phyloP scores from a whole-genome alignment of 768 basidiomycete genomes.

The Rhodosporidiobolus odoratus region DNA sequence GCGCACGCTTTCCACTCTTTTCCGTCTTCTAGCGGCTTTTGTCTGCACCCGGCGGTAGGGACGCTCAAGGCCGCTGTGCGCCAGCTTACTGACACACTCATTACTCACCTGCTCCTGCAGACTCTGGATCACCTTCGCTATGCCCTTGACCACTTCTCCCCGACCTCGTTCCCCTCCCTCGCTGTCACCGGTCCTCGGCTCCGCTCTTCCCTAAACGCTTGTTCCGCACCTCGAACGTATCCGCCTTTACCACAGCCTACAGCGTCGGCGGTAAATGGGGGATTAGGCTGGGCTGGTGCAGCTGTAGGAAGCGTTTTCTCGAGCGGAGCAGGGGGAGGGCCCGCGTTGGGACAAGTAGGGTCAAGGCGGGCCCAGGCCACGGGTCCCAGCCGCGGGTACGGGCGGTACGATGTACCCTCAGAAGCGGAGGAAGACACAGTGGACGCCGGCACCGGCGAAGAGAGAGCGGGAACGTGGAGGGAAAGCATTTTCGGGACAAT shows the following conservation, averaged over 20 bases:
- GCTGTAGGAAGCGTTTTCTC: conserved; percentile 6
- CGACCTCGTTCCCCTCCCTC: conserved; percentile 54
- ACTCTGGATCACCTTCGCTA: conserved; percentile 58
- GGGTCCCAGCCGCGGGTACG: too few relatives aligned
- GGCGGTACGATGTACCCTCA: neutral
- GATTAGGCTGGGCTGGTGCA: neutral
- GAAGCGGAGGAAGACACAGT: neutral
- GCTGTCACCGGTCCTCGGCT: conserved; percentile 35
- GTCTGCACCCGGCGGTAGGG: neutral
- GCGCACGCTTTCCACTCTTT: conserved; percentile 1
- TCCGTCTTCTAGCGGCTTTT: neutral
- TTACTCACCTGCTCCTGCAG: conserved; percentile 44
- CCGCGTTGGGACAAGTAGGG: neutral
- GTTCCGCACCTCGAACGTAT: neutral
- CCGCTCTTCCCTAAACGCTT: conserved; percentile 22
- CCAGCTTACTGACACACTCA: neutral
- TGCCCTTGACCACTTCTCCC: conserved; percentile 58
- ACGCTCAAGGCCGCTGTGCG: neutral
- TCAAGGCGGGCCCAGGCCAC: neutral
- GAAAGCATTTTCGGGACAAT: conserved; percentile 3
- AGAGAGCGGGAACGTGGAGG: conserved; percentile 4
- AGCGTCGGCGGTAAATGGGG: neutral
- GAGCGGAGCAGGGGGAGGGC: neutral
- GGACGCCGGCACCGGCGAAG: neutral
- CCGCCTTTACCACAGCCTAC: conserved; percentile 7